Evolutionary conservation across 257 asterid genomes (phyloP).

Genomic region (Gentiana macrophylla): DNA sequence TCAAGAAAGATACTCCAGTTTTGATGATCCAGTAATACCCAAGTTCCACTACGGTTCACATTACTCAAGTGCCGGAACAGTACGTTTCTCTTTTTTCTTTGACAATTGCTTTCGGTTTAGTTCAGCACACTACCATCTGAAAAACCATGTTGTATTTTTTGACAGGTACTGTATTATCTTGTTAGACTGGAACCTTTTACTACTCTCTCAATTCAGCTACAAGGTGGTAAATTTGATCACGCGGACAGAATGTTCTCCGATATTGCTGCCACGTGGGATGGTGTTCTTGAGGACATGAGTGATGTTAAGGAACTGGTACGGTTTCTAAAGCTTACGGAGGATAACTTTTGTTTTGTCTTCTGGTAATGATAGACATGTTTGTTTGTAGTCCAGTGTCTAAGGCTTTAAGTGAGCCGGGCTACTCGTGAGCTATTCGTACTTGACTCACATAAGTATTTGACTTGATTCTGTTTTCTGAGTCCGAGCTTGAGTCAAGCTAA

Average conservation of each 20-base stretch:
- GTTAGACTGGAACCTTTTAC: slow-evolving; percentile 92
- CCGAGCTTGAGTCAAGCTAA: too few species aligned
- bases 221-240: slow-evolving; percentile 98
- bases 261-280: slow-evolving; percentile 91
- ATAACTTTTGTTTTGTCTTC: slow-evolving; percentile 10
- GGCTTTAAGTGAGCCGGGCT: too few species aligned
- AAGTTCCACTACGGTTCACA: slow-evolving; percentile 98
- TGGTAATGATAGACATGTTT: neutral
- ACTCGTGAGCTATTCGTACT: too few species aligned
- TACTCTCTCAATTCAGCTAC: slow-evolving; percentile 91
- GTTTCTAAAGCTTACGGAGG: slow-evolving; percentile 3
- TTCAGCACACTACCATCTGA: slow-evolving; percentile 3
- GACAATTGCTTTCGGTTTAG: neutral
- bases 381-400: neutral
- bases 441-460: too few species aligned
- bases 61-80: slow-evolving; percentile 98
- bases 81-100: slow-evolving; percentile 28
- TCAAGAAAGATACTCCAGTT: slow-evolving; percentile 92
- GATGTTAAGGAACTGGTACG: slow-evolving; percentile 96
- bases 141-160: slow-evolving; percentile 12
- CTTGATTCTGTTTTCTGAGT: too few species aligned
- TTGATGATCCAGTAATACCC: slow-evolving; percentile 93
- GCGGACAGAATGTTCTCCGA: slow-evolving; percentile 98
- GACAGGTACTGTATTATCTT: slow-evolving; percentile 90
- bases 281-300: slow-evolving; percentile 98